Conservation (phyloP, 1,284 basidiomycete species). For the Sparassis latifolia region DNA sequence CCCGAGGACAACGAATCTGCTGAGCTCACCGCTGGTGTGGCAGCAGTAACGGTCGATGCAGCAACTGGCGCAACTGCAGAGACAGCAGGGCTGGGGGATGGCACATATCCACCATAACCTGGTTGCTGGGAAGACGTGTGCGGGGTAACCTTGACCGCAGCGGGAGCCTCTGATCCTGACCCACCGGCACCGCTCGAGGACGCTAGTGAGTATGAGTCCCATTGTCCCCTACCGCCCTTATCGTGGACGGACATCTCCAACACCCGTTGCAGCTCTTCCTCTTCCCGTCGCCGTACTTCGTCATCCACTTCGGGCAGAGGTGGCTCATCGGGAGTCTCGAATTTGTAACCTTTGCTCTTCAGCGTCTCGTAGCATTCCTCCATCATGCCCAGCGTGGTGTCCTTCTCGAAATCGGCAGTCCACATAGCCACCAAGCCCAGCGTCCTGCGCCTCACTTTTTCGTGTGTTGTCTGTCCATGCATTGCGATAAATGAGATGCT, state of each 20-base stretch:
- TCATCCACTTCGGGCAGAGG: slow-evolving; percentile 70
- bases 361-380: slow-evolving; percentile 83
- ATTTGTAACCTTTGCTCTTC: slow-evolving; percentile 82
- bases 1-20: slow-evolving; percentile 29
- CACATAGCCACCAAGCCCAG: slow-evolving; percentile 77
- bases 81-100: slow-evolving; percentile 23
- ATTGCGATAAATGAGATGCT: slow-evolving; percentile 2
- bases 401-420: slow-evolving; percentile 80
- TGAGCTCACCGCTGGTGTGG: slow-evolving; percentile 17
- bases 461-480: slow-evolving; percentile 68
- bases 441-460: slow-evolving; percentile 78
- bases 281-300: slow-evolving; percentile 76
- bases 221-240: slow-evolving; percentile 68
- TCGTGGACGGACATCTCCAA: slow-evolving; percentile 87
- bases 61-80: slow-evolving; percentile 24
- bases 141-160: neutral
- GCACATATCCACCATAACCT: slow-evolving; percentile 26
- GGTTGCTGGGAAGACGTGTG: slow-evolving; percentile 9
- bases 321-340: slow-evolving; percentile 58
- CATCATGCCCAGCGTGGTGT: slow-evolving; percentile 84
- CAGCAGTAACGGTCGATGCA: slow-evolving; percentile 15
- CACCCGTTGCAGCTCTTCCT: slow-evolving; percentile 88
- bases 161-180: slow-evolving; percentile 13
- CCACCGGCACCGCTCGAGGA: slow-evolving; percentile 33
- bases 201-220: slow-evolving; percentile 35